phyloP scores from a whole-genome alignment of 176 grass and related monocot genomes.

The Aegilops umbellulata region DNA sequence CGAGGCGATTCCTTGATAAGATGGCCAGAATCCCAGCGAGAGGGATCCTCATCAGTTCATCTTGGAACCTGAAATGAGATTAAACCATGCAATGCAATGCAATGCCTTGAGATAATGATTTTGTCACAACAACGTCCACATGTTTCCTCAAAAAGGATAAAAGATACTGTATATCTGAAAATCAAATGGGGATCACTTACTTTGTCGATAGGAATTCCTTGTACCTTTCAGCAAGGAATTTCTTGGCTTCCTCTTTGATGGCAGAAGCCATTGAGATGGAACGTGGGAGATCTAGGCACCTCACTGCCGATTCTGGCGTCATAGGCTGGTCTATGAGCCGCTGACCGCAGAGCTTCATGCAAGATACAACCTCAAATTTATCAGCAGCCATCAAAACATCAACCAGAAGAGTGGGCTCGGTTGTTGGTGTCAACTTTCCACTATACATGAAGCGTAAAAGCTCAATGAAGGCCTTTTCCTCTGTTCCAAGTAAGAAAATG shows the following conservation, averaged over 20 bases:
- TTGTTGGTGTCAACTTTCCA: neutral
- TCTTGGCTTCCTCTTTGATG: conserved; percentile 26
- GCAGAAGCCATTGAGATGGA: conserved; percentile 50
- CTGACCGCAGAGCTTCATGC: neutral
- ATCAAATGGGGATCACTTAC: conserved; percentile 20
- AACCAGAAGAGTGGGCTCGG: neutral
- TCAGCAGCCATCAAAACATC: neutral
- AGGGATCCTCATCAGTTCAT: conserved; percentile 70
- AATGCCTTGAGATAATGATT: neutral
- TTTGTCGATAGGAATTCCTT: conserved; percentile 46
- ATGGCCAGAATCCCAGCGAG: conserved; percentile 23
- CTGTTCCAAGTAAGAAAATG: conserved; percentile 40
- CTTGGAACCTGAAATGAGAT: conserved; percentile 58
- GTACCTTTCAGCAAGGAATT: conserved; percentile 53
- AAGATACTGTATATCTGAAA: neutral
- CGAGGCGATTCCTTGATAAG: conserved; percentile 65
- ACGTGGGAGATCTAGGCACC: conserved; percentile 74
- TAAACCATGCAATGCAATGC: neutral
- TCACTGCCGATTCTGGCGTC: conserved; percentile 80
- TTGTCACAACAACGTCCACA: neutral
- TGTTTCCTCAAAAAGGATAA: neutral
- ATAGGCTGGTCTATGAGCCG: conserved; percentile 39
- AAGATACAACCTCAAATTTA: neutral
- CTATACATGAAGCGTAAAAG: conserved; percentile 60
- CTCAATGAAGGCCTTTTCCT: conserved; percentile 76